These are phyloP conservation scores for Metschnikowia aberdeeniae DNA, from an alignment of 805 yeast genomes.

Conservation along the genomic window DNA sequence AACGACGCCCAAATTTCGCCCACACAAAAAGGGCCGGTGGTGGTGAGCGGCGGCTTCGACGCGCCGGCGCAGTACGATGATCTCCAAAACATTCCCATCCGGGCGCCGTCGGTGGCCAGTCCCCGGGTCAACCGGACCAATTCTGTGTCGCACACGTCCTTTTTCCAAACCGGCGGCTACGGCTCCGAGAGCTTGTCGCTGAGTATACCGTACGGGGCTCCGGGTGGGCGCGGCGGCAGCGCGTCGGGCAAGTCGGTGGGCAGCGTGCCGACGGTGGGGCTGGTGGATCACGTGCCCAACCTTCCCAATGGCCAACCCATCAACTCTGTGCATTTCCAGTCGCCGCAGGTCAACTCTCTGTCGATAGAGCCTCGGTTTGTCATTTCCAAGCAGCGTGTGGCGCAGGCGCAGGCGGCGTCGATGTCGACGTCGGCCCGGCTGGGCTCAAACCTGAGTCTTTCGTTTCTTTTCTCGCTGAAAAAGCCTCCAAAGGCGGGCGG, in stretches of 20 bases:
- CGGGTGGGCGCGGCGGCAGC: conserved; percentile 48
- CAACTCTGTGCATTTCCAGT: conserved; percentile 61
- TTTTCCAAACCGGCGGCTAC: conserved; percentile 29
- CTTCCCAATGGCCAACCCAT: conserved; percentile 55
- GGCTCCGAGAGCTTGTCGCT: conserved; percentile 47
- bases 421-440: conserved; percentile 31
- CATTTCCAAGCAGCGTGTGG: conserved; percentile 72
- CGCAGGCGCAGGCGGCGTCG: conserved; percentile 40
- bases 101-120: conserved; percentile 23
- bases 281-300: conserved; percentile 41
- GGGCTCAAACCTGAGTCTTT: conserved; percentile 46
- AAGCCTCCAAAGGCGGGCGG: conserved; percentile 33
- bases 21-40: conserved; percentile 14
- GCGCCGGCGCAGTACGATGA: too few relatives aligned
- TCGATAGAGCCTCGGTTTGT: conserved; percentile 83
- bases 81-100: conserved; percentile 12
- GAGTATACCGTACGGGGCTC: conserved; percentile 67
- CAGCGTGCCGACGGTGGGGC: conserved; percentile 7
- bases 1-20: conserved; percentile 6
- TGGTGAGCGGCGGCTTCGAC: conserved; percentile 18
- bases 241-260: conserved; percentile 12
- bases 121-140: conserved; percentile 42
- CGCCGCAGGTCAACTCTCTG: conserved; percentile 57
- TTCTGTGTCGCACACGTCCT: conserved; percentile 39
- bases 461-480: conserved; percentile 43